Evolutionary conservation across 1,284 basidiomycete genomes (phyloP).

Genomic region (Marasmius sp.): DNA sequence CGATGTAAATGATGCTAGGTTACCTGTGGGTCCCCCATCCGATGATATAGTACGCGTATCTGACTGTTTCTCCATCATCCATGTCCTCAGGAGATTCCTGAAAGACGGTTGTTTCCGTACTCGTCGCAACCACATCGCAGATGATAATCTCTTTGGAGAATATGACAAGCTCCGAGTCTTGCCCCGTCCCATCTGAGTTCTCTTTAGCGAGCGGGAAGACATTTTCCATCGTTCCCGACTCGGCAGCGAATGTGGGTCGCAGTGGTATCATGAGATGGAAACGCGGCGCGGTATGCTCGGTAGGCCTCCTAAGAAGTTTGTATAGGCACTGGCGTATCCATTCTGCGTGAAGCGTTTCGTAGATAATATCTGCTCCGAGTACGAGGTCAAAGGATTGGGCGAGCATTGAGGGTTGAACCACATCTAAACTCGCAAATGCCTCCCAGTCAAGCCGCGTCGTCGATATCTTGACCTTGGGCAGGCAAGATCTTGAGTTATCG

Average conservation of each 20-base stretch:
- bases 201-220: slow-evolving; percentile 42
- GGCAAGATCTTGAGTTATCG: not conserved
- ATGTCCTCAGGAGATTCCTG: slow-evolving; percentile 26
- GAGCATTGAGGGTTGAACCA: not conserved
- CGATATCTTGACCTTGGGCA: not conserved
- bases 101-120: not conserved
- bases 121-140: slow-evolving; percentile 40
- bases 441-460: not conserved
- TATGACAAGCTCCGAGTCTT: slow-evolving; percentile 37
- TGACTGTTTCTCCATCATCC: slow-evolving; percentile 46
- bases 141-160: slow-evolving; percentile 50
- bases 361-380: slow-evolving; percentile 76
- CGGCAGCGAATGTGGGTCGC: slow-evolving; percentile 60
- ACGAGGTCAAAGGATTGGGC: slow-evolving; percentile 51
- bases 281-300: slow-evolving; percentile 16
- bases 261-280: slow-evolving; percentile 81
- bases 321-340: slow-evolving; percentile 66
- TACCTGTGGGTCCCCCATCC: slow-evolving; percentile 42
- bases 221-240: slow-evolving; percentile 57
- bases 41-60: slow-evolving; percentile 67
- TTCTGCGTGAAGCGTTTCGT: slow-evolving; percentile 64
- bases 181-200: not conserved
- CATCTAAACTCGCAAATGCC: not conserved
- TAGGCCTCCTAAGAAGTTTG: slow-evolving; percentile 50
- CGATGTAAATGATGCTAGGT: not conserved